Evolutionary conservation across 2,329 filamentous ascomycete species (phyloP).

Genomic region (Nothophaeocryptopus gaeumannii): DNA sequence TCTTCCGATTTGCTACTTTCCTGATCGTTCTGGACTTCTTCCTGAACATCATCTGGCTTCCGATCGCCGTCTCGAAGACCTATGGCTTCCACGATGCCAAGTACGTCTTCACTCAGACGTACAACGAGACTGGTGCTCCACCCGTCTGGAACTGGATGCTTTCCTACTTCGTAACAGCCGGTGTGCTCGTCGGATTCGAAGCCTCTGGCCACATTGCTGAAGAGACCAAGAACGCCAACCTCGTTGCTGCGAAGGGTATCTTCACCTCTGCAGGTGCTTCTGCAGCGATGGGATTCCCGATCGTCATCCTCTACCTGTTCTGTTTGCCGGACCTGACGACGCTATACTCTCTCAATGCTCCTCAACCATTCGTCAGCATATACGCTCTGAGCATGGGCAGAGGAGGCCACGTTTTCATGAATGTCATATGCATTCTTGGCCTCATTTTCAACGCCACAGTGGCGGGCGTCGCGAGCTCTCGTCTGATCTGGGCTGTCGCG

Average conservation of each 20-base stretch:
- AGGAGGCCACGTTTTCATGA: constrained; percentile 61
- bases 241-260: constrained; percentile 57
- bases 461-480: constrained; percentile 57
- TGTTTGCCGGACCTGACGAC: constrained; percentile 55
- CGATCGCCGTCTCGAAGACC: constrained; percentile 55
- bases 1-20: constrained; percentile 51
- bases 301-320: constrained; percentile 60
- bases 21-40: constrained; percentile 58
- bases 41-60: constrained; percentile 60
- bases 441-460: constrained; percentile 58
- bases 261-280: constrained; percentile 60
- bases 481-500: constrained; percentile 62
- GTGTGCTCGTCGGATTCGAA: constrained; percentile 60
- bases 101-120: constrained; percentile 60
- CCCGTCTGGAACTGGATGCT: constrained; percentile 63
- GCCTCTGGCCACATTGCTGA: constrained; percentile 61
- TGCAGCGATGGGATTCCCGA: constrained; percentile 54
- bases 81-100: constrained; percentile 58
- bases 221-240: constrained; percentile 58
- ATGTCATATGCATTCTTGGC: constrained; percentile 52
- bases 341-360: constrained; percentile 53
- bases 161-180: constrained; percentile 59
- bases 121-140: constrained; percentile 51
- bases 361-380: constrained; percentile 58
- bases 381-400: constrained; percentile 57